Percentiles rank a stretch among this genome's conserved stretches.
Evolutionary conservation across 2,329 filamentous ascomycete genomes (phyloP).

Genomic region (Eutypella sp.): DNA sequence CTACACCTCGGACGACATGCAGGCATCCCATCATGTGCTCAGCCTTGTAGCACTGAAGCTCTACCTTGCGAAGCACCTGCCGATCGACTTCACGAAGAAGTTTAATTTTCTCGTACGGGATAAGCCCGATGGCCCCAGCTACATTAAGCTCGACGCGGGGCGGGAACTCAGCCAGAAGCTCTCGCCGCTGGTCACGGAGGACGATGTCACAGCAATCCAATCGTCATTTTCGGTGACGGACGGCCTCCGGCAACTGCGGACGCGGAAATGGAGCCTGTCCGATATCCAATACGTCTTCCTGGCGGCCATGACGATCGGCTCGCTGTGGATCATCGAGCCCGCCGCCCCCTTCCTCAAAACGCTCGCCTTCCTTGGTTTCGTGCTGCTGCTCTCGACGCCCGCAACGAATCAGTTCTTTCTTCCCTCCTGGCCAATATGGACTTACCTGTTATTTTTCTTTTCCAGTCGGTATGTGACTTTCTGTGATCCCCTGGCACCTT

Average conservation of each 20-base stretch:
- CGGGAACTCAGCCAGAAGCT: neutral
- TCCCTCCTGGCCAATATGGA: constrained; percentile 77
- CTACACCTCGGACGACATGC: neutral
- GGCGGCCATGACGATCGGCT: constrained; percentile 72
- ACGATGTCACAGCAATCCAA: constrained; percentile 66
- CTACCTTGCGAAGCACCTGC: neutral
- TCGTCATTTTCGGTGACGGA: constrained; percentile 78
- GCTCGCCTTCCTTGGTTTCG: constrained; percentile 60
- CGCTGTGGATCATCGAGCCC: constrained; percentile 70
- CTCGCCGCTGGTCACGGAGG: neutral
- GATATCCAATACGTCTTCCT: constrained; percentile 82
- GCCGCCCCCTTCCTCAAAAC: constrained; percentile 76
- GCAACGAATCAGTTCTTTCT: constrained; percentile 87
- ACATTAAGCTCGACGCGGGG: too few relatives aligned
- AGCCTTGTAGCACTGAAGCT: neutral
- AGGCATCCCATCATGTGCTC: neutral
- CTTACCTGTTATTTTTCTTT: constrained; percentile 89
- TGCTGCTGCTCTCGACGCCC: constrained; percentile 71
- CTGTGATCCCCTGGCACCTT: constrained; percentile 9
- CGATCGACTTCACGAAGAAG: too few relatives aligned
- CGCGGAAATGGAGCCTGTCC: constrained; percentile 74
- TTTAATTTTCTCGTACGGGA: too few relatives aligned
- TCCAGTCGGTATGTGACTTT: constrained; percentile 71
- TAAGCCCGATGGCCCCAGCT: too few relatives aligned
- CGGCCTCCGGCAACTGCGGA: constrained; percentile 68